Conservation (phyloP, 345 rosid genomes). For the Balakata baccata region DNA sequence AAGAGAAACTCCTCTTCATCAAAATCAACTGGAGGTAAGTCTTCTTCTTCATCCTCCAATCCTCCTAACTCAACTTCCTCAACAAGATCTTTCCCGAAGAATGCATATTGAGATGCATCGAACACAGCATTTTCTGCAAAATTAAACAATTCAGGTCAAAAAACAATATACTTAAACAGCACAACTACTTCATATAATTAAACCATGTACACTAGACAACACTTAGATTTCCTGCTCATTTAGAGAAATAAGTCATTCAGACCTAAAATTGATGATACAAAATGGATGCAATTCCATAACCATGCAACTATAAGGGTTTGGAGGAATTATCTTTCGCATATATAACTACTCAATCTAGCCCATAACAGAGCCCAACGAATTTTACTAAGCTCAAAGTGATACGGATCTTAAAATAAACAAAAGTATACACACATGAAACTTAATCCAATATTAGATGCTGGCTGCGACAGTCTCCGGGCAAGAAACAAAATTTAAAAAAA, state of each 20-base stretch:
- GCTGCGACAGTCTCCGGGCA: neutral
- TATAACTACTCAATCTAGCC: neutral
- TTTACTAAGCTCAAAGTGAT: neutral
- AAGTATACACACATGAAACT: neutral
- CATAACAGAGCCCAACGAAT: neutral
- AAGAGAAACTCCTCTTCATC: conserved; percentile 72
- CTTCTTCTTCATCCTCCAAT: conserved; percentile 76
- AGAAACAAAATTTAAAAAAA: neutral
- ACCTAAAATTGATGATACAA: neutral
- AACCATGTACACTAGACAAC: neutral
- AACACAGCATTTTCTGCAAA: conserved; percentile 57
- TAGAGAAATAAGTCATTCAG: neutral
- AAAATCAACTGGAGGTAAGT: conserved; percentile 39
- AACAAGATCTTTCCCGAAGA: conserved; percentile 78
- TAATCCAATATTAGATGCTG: conserved; percentile 10
- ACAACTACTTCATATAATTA: neutral
- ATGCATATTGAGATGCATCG: conserved; percentile 98
- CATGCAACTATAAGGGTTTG: neutral
- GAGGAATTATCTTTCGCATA: neutral
- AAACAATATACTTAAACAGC: neutral
- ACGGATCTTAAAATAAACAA: neutral
- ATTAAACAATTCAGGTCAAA: conserved; percentile 6
- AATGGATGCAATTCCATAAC: neutral
- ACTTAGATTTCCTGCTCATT: too few relatives aligned
- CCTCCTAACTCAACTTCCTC: conserved; percentile 99